Evolutionary conservation across 331 rosid genomes (phyloP).

Genomic region (Acacia pycnantha): DNA sequence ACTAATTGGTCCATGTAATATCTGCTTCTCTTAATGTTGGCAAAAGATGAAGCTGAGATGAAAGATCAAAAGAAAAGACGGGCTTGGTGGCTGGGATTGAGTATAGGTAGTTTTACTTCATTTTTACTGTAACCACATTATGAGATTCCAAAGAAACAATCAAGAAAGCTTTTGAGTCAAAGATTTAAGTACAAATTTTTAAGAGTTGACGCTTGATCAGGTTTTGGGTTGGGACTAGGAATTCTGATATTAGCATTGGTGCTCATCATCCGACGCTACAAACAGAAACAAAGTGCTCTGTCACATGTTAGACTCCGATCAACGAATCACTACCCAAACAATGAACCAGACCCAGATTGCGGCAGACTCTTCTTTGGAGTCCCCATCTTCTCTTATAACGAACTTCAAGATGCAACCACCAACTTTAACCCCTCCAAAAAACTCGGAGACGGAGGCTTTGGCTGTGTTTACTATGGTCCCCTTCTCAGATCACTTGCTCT

Average conservation of each 20-base stretch:
- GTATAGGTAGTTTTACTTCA: neutral
- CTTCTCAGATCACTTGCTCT: neutral
- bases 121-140: neutral
- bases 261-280: too few species aligned
- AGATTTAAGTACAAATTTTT: too few species aligned
- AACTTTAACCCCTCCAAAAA: constrained; percentile 46
- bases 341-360: neutral
- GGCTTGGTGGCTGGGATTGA: neutral
- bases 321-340: neutral
- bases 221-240: neutral
- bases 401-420: constrained; percentile 66
- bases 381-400: constrained; percentile 53
- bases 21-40: too few species aligned
- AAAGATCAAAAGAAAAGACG: neutral
- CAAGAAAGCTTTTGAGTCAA: too few species aligned
- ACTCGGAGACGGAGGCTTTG: constrained; percentile 82
- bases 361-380: constrained; percentile 29
- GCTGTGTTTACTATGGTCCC: constrained; percentile 49
- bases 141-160: too few species aligned
- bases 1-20: neutral
- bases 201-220: neutral
- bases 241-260: too few species aligned
- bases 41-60: neutral
- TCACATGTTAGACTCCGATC: neutral
- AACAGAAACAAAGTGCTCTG: neutral